A percentile compares a stretch with the other conserved stretches of the same genome.
phyloP scores from a whole-genome alignment of 1,139 yeast species.

The Lodderomyces oxycetoniae region DNA sequence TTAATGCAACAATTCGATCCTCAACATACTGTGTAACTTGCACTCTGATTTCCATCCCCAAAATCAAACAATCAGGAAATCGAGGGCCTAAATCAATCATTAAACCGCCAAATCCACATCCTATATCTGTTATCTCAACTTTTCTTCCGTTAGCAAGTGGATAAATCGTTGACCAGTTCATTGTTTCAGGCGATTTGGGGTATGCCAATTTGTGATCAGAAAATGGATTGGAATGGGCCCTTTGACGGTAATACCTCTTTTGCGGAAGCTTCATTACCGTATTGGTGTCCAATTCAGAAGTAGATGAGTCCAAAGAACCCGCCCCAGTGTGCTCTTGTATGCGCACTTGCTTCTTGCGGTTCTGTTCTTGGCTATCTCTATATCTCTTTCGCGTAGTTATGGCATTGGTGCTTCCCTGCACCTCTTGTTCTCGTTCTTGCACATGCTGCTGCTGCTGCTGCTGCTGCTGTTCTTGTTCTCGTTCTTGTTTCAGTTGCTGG shows the following conservation, averaged over 20 bases:
- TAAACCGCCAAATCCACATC: slow-evolving; percentile 97
- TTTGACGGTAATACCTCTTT: slow-evolving; percentile 87
- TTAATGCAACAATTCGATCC: slow-evolving; percentile 85
- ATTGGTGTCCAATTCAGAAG: slow-evolving; percentile 4
- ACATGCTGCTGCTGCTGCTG: slow-evolving; percentile 21
- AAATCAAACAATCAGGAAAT: slow-evolving; percentile 65
- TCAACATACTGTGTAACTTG: slow-evolving; percentile 97
- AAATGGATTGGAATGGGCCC: slow-evolving; percentile 97
- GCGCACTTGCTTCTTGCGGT: slow-evolving; percentile 32
- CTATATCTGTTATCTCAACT: slow-evolving; percentile 93
- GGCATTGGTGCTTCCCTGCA: no score
- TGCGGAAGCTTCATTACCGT: slow-evolving; percentile 44
- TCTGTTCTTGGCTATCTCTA: slow-evolving; percentile 34
- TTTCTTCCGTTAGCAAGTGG: slow-evolving; percentile 48
- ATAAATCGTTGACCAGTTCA: slow-evolving; percentile 82
- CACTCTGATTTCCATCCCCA: slow-evolving; percentile 96
- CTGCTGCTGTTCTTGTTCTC: slow-evolving; percentile 7
- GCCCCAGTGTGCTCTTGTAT: slow-evolving; percentile 17
- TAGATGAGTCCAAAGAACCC: slow-evolving; percentile 7
- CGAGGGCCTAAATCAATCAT: slow-evolving; percentile 73
- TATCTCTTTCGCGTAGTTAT: slow-evolving; percentile 38
- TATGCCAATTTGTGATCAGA: slow-evolving; percentile 91
- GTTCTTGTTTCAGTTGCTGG: slow-evolving; percentile 2
- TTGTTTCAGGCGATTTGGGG: slow-evolving; percentile 70
- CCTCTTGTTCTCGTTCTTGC: slow-evolving; percentile 26